A percentile compares a stretch with the other conserved stretches of the same genome.
phyloP scores from a whole-genome alignment of 176 grass and related monocot genomes.

The Ensete glaucum region DNA sequence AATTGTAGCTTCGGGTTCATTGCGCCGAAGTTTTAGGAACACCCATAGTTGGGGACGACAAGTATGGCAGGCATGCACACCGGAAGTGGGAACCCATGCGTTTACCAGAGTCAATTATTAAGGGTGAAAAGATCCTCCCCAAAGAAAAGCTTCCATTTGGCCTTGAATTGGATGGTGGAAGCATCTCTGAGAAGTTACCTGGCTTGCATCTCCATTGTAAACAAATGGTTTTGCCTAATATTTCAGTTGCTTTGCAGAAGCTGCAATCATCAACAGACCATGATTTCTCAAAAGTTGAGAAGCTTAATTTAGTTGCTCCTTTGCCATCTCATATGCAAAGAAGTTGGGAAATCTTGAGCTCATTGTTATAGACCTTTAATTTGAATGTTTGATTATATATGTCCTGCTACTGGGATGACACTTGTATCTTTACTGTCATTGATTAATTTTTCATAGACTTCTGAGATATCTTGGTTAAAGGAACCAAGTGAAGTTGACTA shows the following conservation, averaged over 20 bases:
- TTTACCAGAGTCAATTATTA: conserved; percentile 18
- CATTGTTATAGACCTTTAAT: not conserved
- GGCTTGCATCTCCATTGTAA: conserved; percentile 88
- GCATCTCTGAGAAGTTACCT: conserved; percentile 41
- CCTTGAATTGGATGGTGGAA: conserved; percentile 49
- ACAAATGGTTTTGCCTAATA: conserved; percentile 76
- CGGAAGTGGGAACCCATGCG: conserved; percentile 46
- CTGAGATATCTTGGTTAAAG: too few species aligned
- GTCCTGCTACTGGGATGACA: too few species aligned
- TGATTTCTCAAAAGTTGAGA: conserved; percentile 46
- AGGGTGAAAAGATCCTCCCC: conserved; percentile 25
- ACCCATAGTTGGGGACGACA: conserved; percentile 75
- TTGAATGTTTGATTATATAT: not conserved
- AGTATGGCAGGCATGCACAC: conserved; percentile 59
- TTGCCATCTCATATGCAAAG: conserved; percentile 70
- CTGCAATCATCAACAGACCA: conserved; percentile 24
- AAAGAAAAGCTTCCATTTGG: conserved; percentile 67
- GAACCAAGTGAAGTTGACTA: too few species aligned
- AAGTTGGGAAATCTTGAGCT: conserved; percentile 78
- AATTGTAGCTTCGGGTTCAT: conserved; percentile 65
- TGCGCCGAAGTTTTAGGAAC: conserved; percentile 68
- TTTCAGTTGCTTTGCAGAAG: conserved; percentile 46
- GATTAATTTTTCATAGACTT: too few species aligned
- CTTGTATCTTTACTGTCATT: too few species aligned
- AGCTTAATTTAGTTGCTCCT: conserved; percentile 60